phyloP scores from a whole-genome alignment of 192 early-diverging fungal species.

The Backusella macrospora region DNA sequence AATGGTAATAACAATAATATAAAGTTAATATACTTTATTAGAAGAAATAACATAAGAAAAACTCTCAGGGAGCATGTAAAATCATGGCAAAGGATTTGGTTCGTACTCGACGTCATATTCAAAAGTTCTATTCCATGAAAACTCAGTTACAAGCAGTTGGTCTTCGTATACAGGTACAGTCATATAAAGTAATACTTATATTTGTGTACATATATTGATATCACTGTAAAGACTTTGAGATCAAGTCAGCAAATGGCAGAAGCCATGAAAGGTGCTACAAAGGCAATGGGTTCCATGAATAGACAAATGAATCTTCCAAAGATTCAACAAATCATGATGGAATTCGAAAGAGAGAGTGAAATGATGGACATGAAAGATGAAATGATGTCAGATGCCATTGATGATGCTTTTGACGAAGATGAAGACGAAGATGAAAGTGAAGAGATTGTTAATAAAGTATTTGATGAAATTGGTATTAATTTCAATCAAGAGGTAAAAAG shows the following conservation, averaged over 20 bases:
- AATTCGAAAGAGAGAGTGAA: constrained; percentile 93
- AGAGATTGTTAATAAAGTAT: constrained; percentile 87
- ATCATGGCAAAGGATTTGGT: constrained; percentile 99
- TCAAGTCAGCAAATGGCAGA: constrained; percentile 97
- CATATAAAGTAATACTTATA: not conserved
- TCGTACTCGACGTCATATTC: constrained; percentile 87
- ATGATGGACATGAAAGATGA: constrained; percentile 99
- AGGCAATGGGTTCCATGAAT: constrained; percentile 97
- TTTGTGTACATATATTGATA: not conserved
- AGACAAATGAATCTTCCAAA: constrained; percentile 90
- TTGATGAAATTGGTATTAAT: constrained; percentile 94
- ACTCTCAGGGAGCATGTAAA: constrained; percentile 66
- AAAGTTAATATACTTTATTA: constrained; percentile 39
- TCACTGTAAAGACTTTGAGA: constrained; percentile 69
- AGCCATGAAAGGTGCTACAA: constrained; percentile 94
- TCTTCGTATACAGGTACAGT: constrained; percentile 80
- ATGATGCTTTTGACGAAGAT: constrained; percentile 92
- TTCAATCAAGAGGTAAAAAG: constrained; percentile 70
- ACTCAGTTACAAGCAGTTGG: constrained; percentile 92
- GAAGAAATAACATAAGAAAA: constrained; percentile 21
- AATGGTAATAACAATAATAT: constrained; percentile 60
- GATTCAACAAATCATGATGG: constrained; percentile 96
- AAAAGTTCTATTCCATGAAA: constrained; percentile 97
- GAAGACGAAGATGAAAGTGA: constrained; percentile 95
- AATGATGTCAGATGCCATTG: constrained; percentile 97